phyloP scores from a whole-genome alignment of 352 stramenopile species.

The Blastocystis sp. region DNA sequence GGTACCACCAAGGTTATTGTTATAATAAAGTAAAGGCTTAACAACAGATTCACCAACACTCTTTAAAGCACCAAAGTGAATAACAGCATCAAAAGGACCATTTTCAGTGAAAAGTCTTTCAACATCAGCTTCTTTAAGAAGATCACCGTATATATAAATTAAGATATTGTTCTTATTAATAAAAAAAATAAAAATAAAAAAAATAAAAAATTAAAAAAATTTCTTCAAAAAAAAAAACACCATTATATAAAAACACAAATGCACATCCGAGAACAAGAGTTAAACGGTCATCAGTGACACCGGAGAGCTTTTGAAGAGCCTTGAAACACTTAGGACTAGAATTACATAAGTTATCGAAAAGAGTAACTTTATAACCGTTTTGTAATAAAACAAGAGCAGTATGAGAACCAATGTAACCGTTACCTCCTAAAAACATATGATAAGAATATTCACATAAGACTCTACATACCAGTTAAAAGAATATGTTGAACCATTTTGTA shows the following conservation, averaged over 20 bases:
- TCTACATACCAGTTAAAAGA: conserved; percentile 20
- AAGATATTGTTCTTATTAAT: too few relatives aligned
- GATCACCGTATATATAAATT: conserved; percentile 36
- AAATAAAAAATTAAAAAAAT: too few relatives aligned
- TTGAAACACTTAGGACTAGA: conserved; percentile 44
- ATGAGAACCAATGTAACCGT: conserved; percentile 67
- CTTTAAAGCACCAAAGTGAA: conserved; percentile 67
- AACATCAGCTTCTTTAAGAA: conserved; percentile 48
- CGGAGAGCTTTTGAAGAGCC: conserved; percentile 53
- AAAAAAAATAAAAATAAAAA: too few relatives aligned
- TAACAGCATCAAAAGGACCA: conserved; percentile 50
- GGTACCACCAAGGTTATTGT: conserved; percentile 59
- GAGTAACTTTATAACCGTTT: conserved; percentile 55
- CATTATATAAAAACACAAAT: background rate
- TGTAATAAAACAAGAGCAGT: conserved; percentile 60
- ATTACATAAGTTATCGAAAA: conserved; percentile 67
- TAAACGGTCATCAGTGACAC: conserved; percentile 17
- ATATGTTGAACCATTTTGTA: conserved; percentile 14
- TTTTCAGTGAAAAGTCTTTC: conserved; percentile 53
- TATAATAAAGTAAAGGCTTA: conserved; percentile 56
- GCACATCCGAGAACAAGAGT: conserved; percentile 26
- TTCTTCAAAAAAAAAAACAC: too few relatives aligned
- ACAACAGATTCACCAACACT: conserved; percentile 58
- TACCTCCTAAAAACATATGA: conserved; percentile 50
- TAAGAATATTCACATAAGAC: background rate